A percentile compares a stretch with the other conserved stretches of the same genome.
Conservation (phyloP, 2,329 filamentous ascomycete species). For the Sporothrix curviconia region DNA sequence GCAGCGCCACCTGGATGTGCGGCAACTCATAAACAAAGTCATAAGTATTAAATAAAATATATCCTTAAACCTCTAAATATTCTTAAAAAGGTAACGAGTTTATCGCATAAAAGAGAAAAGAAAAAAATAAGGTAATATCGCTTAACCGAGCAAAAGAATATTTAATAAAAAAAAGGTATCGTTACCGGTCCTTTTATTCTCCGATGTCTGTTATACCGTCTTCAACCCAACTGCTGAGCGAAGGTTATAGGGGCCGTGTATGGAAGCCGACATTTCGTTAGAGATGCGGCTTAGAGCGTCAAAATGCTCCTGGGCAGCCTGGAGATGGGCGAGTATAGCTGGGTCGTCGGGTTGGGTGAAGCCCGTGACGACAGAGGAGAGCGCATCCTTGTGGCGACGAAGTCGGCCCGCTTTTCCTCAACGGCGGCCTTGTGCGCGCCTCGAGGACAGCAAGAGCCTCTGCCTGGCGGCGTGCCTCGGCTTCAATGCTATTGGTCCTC, state of each 20-base stretch:
- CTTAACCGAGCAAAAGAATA: too few relatives aligned
- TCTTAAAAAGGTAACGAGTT: too few relatives aligned
- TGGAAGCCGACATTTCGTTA: conserved; percentile 30
- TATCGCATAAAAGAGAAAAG: too few relatives aligned
- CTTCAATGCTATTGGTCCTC: conserved; percentile 23
- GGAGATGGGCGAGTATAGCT: conserved; percentile 48
- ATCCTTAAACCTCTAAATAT: too few relatives aligned
- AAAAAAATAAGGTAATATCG: too few relatives aligned
- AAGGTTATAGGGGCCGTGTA: conserved; percentile 23
- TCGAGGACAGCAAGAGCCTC: not conserved
- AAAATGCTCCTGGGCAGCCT: conserved; percentile 44
- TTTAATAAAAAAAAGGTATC: too few relatives aligned
- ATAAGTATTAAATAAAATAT: too few relatives aligned
- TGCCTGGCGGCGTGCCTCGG: not conserved
- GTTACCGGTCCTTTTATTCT: too few relatives aligned
- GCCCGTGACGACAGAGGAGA: conserved; percentile 52
- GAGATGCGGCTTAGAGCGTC: conserved; percentile 47
- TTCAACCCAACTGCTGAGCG: conserved; percentile 15
- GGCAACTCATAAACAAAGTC: too few relatives aligned
- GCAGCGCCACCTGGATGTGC: too few relatives aligned
- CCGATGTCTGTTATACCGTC: too few relatives aligned
- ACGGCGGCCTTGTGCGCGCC: conserved; percentile 22
- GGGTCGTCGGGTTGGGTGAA: conserved; percentile 45
- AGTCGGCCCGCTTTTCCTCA: conserved; percentile 43
- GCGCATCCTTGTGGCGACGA: conserved; percentile 56